Base-by-base conservation (phyloP, 345 rosid genomes). In the Rhizophora mangle region DNA sequence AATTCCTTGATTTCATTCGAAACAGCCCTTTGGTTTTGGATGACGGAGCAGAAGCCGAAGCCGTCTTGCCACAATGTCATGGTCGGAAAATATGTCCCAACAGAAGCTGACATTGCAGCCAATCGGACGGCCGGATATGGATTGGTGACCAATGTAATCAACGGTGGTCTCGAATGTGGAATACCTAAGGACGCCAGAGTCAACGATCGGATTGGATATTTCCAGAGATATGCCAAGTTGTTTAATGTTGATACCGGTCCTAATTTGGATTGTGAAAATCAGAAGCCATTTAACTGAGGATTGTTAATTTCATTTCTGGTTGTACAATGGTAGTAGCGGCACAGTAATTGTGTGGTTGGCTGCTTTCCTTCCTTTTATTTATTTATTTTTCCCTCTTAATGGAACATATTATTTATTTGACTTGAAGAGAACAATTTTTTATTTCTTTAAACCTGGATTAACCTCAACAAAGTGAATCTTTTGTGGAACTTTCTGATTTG, bases 1-100 rank as follows among this genome's bases (percentile, higher is more conserved):
- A 82, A 88, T 70, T 81, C 97, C 6, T 24, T 87, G 67, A 83
- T 85, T 29, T 88, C 97, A 15, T 94, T 91, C 82, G 82, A 88
- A 73, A 94, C 95, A 15, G 87, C 86, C 0, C 85, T 94, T 29
- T 88, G 97, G 97, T 94, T 94, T 73, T 94, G 98, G 98, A 91
- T 85, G 95, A 91, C 97, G 0, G 72, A 62, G 69, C 86, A 82
- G 74, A 76, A 63, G 65, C 96, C 97, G 0, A 89, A 83, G 71
- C 97, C 92, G 4, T 89, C 97, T 22, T 88, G 97, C 75, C 98
- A 91, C 80, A 69, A 81, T 19, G 95, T 91, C 34, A 89, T 94
- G 95, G 78, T 87, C 0, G 93, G 96, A 13, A 79, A 67, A 70
- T 89, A 87, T 63, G 36, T 36, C 5, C 95, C 85, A 1, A 74